phyloP scores from a whole-genome alignment of 2,329 filamentous ascomycete species.

The Pseudocercospora cruenta region DNA sequence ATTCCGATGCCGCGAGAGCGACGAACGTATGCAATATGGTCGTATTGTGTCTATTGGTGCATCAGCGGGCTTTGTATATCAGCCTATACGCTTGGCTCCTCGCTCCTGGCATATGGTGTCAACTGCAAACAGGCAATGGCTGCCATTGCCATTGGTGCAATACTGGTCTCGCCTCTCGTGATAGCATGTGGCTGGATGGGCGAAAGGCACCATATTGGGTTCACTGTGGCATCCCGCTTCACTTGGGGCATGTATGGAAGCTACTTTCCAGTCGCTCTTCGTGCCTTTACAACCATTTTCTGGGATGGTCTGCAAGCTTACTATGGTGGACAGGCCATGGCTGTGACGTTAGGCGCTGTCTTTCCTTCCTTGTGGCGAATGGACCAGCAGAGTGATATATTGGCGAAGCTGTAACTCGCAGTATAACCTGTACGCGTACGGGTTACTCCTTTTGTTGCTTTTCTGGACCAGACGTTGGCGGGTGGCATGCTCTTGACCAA shows the following conservation, averaged over 20 bases:
- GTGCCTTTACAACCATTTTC: conserved; percentile 5
- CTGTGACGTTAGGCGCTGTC: neutral
- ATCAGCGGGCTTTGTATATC: conserved; percentile 8
- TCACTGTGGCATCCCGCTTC: conserved; percentile 5
- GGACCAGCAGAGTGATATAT: no score
- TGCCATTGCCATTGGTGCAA: conserved; percentile 1
- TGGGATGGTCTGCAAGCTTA: conserved; percentile 10
- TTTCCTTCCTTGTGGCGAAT: conserved; percentile 6
- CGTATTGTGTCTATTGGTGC: conserved; percentile 7
- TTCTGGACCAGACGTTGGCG: conserved; percentile 7
- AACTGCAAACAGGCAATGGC: conserved; percentile 10
- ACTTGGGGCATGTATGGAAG: conserved; percentile 10
- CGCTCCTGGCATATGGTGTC: conserved; percentile 4
- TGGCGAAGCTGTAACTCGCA: no score
- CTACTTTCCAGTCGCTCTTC: conserved; percentile 4
- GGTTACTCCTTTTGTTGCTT: no score
- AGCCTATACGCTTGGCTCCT: conserved; percentile 7
- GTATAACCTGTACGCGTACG: no score
- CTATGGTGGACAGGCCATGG: conserved; percentile 9
- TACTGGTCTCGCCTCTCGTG: conserved; percentile 6
- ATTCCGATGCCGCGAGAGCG: conserved; percentile 8
- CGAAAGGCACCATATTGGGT: conserved; percentile 2
- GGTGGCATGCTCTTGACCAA: conserved; percentile 1
- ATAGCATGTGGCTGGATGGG: conserved; percentile 9
- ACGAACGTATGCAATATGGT: conserved; percentile 8